Base-by-base conservation (phyloP, 768 basidiomycete species). In the Termitomyces sp. region DNA sequence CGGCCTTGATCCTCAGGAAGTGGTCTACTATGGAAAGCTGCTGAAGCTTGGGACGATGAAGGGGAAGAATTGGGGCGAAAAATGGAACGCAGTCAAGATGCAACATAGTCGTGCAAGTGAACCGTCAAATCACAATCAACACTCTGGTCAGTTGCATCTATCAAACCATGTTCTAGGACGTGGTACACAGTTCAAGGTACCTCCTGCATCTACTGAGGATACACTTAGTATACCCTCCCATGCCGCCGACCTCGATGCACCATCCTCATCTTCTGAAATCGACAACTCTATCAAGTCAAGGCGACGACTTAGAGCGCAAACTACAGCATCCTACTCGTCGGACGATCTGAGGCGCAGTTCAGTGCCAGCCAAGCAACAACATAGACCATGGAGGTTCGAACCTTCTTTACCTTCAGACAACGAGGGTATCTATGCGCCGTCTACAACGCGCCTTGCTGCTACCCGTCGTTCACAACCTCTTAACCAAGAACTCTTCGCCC, bases 1-100 rank as follows among this genome's bases (percentile, higher is more conserved):
- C 2, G 87, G 87, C 3, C 71, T 93, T n/a, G 88, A 92, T 60
- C 79, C 86, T 22, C 84, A 86, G 60, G 92, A 93, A 68, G 88
- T 90, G 10, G 75, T 86, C 4, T 90, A 88, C 66, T 95, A 94
- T 68, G 84, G 85, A 20, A 89, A 91, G 68, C 70, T 95, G 31
- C 72, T 95, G 58, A 92, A 94, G 69, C 75, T 95, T 3, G 90
- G 90, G 46, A 90, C 88, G 42, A 66, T 94, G 64, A 89, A 85
- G 71, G 93, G 90, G 10, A 77, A 76, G 56, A 87, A 82, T 65
- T 95, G 92, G 92, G 82, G 77, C 31, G 87, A 84, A 31, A 92
- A 92, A 70, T 95, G 93, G 93, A 74, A 74, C 34, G 75, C 75
- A 61, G 84, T 90, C 54, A 93, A 88, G 73, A 67, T 67, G 34